Percentiles rank a stretch among this genome's conserved stretches.
phyloP scores from a whole-genome alignment of 2,329 filamentous ascomycete species.

The Cladosporium sp. region DNA sequence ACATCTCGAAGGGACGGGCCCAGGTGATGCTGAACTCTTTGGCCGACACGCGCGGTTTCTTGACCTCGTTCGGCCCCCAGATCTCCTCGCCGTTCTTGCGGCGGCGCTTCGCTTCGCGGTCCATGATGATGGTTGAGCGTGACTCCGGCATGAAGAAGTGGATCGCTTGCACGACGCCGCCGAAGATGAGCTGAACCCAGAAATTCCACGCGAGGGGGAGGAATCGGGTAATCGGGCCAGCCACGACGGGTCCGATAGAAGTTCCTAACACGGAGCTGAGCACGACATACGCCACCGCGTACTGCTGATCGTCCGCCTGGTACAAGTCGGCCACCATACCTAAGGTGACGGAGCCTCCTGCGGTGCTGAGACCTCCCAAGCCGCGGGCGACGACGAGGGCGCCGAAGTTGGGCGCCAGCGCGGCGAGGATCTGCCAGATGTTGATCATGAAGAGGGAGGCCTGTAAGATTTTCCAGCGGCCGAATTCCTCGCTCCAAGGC shows the following conservation, averaged over 20 bases:
- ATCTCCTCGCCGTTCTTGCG: slow-evolving; percentile 69
- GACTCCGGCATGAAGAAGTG: slow-evolving; percentile 81
- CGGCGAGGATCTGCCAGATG: slow-evolving; percentile 67
- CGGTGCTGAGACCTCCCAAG: slow-evolving; percentile 59
- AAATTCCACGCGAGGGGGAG: slow-evolving; percentile 74
- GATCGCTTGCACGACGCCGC: slow-evolving; percentile 72
- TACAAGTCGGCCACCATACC: slow-evolving; percentile 84
- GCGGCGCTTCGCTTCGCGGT: slow-evolving; percentile 71
- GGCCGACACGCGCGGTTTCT: slow-evolving; percentile 47
- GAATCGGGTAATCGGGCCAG: slow-evolving; percentile 29
- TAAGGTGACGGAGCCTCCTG: slow-evolving; percentile 57
- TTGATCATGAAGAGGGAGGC: slow-evolving; percentile 61
- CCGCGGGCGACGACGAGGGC: slow-evolving; percentile 71
- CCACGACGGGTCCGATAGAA: slow-evolving; percentile 30
- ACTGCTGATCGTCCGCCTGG: slow-evolving; percentile 61
- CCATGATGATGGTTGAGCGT: slow-evolving; percentile 66
- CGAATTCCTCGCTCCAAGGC: slow-evolving; percentile 66
- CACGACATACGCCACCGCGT: slow-evolving; percentile 76
- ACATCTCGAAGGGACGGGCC: slow-evolving; percentile 67
- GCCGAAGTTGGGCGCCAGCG: slow-evolving; percentile 60
- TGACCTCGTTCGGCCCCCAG: slow-evolving; percentile 71
- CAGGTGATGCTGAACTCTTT: slow-evolving; percentile 48
- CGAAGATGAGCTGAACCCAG: slow-evolving; percentile 82
- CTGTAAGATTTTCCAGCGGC: slow-evolving; percentile 63
- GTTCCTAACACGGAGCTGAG: slow-evolving; percentile 52